Evolutionary conservation across 176 grass and related monocot genomes (phyloP).

Genomic region (Oryza meridionalis): DNA sequence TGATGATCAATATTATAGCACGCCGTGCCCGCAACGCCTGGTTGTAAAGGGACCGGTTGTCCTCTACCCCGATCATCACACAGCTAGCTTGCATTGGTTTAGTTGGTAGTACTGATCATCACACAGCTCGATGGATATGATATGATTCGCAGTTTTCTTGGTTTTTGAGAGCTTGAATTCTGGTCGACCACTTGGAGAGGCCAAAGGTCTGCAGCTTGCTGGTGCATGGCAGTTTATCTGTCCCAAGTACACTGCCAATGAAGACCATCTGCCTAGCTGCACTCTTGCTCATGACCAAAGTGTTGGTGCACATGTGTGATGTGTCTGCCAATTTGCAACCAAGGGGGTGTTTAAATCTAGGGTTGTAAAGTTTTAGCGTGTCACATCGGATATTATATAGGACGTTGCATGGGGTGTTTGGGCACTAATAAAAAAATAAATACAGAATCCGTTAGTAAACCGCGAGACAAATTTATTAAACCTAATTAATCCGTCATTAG

Average conservation of each 20-base stretch:
- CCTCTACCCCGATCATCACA: neutral
- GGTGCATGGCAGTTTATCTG: neutral
- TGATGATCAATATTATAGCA: too few species aligned
- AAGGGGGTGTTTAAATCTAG: too few species aligned
- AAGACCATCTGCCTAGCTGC: neutral
- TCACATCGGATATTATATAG: too few species aligned
- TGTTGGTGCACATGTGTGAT: neutral
- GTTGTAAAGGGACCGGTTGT: neutral
- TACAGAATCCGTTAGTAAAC: too few species aligned
- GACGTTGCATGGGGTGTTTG: accelerated
- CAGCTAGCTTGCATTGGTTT: neutral
- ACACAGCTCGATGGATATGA: neutral
- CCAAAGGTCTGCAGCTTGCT: neutral
- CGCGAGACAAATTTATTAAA: too few species aligned
- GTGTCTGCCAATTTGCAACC: neutral
- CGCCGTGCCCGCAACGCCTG: neutral
- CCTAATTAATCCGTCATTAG: too few species aligned
- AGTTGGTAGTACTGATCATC: neutral
- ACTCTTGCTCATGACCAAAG: too few species aligned
- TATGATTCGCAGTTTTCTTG: neutral
- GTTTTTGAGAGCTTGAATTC: neutral
- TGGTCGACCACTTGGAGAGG: neutral
- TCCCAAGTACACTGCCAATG: neutral
- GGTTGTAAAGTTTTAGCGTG: too few species aligned
- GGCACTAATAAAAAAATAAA: too few species aligned